These are phyloP conservation scores for Flammula alnicola DNA, from an alignment of 1,284 basidiomycete species.

Conservation along the genomic window DNA sequence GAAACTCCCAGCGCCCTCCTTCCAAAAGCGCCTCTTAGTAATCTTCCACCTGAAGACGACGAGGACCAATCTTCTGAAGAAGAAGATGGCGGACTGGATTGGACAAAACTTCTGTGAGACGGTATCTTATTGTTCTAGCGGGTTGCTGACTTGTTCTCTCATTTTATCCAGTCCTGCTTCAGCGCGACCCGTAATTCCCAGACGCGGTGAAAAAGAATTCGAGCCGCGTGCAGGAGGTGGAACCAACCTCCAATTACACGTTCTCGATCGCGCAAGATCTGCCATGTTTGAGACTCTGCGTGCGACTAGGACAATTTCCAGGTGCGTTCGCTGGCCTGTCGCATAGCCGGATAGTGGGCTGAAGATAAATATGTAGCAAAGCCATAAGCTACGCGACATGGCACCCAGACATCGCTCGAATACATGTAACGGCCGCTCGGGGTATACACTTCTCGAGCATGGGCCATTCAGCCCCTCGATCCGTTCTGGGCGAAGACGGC, in stretches of 20 bases:
- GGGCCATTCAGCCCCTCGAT: constrained; percentile 71
- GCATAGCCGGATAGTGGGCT: background rate
- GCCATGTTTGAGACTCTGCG: constrained; percentile 87
- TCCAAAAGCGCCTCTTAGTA: constrained; percentile 28
- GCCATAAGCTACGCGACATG: constrained; percentile 76
- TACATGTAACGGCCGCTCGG: constrained; percentile 69
- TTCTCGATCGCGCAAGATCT: constrained; percentile 69
- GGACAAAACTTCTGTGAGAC: constrained; percentile 47
- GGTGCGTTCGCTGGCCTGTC: constrained; percentile 49
- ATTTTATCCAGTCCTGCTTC: constrained; percentile 37
- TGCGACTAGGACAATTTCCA: constrained; percentile 74
- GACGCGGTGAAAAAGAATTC: constrained; percentile 95
- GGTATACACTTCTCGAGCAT: constrained; percentile 82
- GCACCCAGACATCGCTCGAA: constrained; percentile 65
- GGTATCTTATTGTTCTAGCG: background rate
- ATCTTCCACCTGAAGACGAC: constrained; percentile 42
- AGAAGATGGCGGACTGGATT: constrained; percentile 50
- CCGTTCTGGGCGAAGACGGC: constrained; percentile 34
- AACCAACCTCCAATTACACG: constrained; percentile 81
- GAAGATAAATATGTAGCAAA: constrained; percentile 52
- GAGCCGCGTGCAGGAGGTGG: constrained; percentile 80
- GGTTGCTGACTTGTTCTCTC: constrained; percentile 2
- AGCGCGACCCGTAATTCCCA: constrained; percentile 72
- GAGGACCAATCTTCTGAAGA: constrained; percentile 49
- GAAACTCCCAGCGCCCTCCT: constrained; percentile 43